Evolutionary conservation across 805 yeast genomes (phyloP).

Genomic region (Saturnispora ahearnii): DNA sequence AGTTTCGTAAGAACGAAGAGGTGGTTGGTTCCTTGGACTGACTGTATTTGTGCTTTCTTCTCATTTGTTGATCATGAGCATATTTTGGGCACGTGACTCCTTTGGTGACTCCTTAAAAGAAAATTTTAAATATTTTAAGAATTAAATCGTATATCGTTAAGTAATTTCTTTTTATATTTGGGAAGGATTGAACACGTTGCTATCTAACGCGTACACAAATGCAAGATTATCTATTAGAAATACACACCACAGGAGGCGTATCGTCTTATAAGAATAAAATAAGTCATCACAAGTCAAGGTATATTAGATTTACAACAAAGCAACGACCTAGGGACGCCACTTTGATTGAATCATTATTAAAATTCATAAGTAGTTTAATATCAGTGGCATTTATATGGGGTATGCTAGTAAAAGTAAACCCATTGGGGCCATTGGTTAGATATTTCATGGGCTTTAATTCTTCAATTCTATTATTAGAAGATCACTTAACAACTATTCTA

Average conservation of each 20-base stretch:
- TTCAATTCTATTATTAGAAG: not conserved
- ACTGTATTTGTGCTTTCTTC: not conserved
- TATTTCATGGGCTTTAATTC: not conserved
- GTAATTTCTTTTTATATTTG: too few relatives aligned
- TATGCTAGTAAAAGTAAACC: slow-evolving; percentile 4
- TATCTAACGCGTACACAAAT: not conserved
- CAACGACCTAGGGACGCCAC: slow-evolving; percentile 2
- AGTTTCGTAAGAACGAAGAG: slow-evolving; percentile 59
- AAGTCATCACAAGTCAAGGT: not conserved
- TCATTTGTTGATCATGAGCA: too few relatives aligned
- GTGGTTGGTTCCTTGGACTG: slow-evolving; percentile 46
- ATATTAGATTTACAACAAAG: slow-evolving; percentile 5
- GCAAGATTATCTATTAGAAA: slow-evolving; percentile 5
- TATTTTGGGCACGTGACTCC: too few relatives aligned
- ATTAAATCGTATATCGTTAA: too few relatives aligned
- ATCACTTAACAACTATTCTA: not conserved
- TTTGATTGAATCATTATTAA: not conserved
- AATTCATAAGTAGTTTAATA: not conserved
- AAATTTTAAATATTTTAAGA: too few relatives aligned
- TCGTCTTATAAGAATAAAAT: not conserved
- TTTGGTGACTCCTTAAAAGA: too few relatives aligned
- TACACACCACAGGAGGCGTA: not conserved
- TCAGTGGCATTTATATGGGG: slow-evolving; percentile 1
- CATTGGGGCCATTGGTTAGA: not conserved
- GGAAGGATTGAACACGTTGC: not conserved